phyloP scores from a whole-genome alignment of 2,329 filamentous ascomycete species.

The Thelonectria rubi region DNA sequence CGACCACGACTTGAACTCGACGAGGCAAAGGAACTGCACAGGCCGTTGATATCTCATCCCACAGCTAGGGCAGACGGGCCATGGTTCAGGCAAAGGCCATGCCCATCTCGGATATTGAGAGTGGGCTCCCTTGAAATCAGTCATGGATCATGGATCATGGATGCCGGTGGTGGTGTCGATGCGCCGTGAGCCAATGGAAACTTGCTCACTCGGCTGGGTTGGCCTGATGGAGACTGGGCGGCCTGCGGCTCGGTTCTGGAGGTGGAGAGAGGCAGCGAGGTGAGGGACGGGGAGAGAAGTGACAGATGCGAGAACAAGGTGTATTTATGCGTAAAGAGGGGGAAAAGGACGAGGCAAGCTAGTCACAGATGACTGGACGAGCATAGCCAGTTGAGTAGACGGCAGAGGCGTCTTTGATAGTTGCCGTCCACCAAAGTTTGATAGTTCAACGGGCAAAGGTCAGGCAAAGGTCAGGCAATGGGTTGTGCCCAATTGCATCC shows the following conservation, averaged over 20 bases:
- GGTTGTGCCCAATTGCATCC: background rate
- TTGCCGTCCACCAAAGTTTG: background rate
- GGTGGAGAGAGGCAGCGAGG: constrained; percentile 20
- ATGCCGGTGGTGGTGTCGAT: constrained; percentile 36
- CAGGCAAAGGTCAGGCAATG: no score
- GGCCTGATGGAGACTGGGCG: constrained; percentile 35
- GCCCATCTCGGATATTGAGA: constrained; percentile 21
- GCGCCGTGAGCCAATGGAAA: constrained; percentile 54
- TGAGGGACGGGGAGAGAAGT: constrained; percentile 18
- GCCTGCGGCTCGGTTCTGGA: constrained; percentile 18
- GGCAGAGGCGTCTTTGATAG: background rate
- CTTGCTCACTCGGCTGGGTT: constrained; percentile 52
- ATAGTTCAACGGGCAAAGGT: background rate
- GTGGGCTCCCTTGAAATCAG: constrained; percentile 5
- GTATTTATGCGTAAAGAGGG: background rate
- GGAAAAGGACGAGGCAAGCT: background rate
- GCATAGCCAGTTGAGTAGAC: background rate
- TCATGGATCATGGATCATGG: constrained; percentile 25
- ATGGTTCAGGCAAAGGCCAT: constrained; percentile 13
- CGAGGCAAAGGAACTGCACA: background rate
- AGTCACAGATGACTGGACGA: background rate
- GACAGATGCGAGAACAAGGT: constrained; percentile 1
- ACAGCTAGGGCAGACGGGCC: constrained; percentile 1
- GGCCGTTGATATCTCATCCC: constrained; percentile 4
- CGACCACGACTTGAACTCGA: background rate